Base-by-base conservation (phyloP, 257 asterid genomes). In the Anisodus acutangulus region DNA sequence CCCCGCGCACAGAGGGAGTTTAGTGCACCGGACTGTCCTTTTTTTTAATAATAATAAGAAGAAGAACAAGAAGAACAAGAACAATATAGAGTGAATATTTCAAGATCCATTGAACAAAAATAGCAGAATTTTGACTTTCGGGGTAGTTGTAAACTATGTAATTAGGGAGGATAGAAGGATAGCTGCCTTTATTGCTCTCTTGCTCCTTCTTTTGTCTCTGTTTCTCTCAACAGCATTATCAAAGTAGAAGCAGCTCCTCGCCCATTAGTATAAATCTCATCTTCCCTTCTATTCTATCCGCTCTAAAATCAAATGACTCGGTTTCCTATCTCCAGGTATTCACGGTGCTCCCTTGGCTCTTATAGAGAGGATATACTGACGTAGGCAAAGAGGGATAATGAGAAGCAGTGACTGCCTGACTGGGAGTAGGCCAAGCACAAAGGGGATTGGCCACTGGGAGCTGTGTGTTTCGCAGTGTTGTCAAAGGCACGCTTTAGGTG, bases 201-300 rank as follows among this genome's bases (percentile, higher is more conserved):
- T 63, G 69, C 11, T 37, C n/a, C 43, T n/a, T 31, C 45, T 13
- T 66, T 66, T 31, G n/a, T 66, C 71, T 64, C 16, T 64, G 17
- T 26, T 64, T 26, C 71, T 64, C 71, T 64, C 71, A 64, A 64
- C 41, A 64, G 41, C 71, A 66, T 31, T n/a, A 66, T 31, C 45
- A 31, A 66, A 57, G 22, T 1, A 37, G 9, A 35, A 66, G 45
- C 9, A 10, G 47, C 5, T 66, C 22, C 70, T 63, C 70, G 6
- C 70, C 43, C 70, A 26, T 9, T 26, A 64, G 17, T 64, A 64
- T 64, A 64, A 26, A 26, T 64, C 70, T 64, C 70, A 41, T 64
- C 17, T 64, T 64, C 70, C 68, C 41, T 26, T 64, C 37, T 22
- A 22, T 64, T 64, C 39, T 26, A 9, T 63, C 41, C 6, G 70